Conservation (phyloP, 768 basidiomycete genomes). For the Trametes punicea region DNA sequence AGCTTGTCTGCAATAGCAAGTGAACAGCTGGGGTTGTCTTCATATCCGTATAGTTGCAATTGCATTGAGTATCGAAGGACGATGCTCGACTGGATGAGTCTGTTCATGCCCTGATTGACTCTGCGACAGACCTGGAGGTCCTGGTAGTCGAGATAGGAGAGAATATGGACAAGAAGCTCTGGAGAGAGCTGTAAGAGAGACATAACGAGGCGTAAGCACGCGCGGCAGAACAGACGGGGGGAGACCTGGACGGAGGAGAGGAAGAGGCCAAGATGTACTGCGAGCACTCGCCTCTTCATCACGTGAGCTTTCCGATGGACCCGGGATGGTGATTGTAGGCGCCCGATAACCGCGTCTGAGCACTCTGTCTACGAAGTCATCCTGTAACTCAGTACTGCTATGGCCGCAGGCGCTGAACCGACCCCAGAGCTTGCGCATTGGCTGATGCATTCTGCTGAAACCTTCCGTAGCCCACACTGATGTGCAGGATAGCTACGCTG, state of each 20-base stretch:
- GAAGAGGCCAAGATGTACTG: not conserved
- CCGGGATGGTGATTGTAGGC: too few relatives aligned
- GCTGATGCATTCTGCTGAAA: too few relatives aligned
- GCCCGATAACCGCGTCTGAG: too few relatives aligned
- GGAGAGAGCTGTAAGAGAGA: slow-evolving; percentile 19
- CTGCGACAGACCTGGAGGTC: slow-evolving; percentile 13
- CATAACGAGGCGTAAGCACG: not conserved
- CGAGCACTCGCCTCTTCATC: too few relatives aligned
- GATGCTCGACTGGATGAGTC: slow-evolving; percentile 15
- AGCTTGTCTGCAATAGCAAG: slow-evolving; percentile 17
- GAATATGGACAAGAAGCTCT: slow-evolving; percentile 21
- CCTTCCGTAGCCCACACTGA: too few relatives aligned
- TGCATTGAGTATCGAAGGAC: slow-evolving; percentile 21
- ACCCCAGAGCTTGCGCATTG: too few relatives aligned
- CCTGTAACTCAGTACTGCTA: too few relatives aligned
- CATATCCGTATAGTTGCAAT: slow-evolving; percentile 13
- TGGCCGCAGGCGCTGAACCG: too few relatives aligned
- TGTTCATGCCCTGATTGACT: slow-evolving; percentile 10
- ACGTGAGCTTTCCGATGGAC: too few relatives aligned
- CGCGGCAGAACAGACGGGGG: not conserved
- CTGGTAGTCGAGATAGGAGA: slow-evolving; percentile 19
- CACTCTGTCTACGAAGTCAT: too few relatives aligned
- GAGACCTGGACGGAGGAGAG: not conserved
- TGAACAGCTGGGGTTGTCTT: slow-evolving; percentile 16
- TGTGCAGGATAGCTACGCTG: too few relatives aligned